A percentile compares a stretch with the other conserved stretches of the same genome.
Conservation (phyloP, 352 stramenopile genomes). For the Globisporangium polare region DNA sequence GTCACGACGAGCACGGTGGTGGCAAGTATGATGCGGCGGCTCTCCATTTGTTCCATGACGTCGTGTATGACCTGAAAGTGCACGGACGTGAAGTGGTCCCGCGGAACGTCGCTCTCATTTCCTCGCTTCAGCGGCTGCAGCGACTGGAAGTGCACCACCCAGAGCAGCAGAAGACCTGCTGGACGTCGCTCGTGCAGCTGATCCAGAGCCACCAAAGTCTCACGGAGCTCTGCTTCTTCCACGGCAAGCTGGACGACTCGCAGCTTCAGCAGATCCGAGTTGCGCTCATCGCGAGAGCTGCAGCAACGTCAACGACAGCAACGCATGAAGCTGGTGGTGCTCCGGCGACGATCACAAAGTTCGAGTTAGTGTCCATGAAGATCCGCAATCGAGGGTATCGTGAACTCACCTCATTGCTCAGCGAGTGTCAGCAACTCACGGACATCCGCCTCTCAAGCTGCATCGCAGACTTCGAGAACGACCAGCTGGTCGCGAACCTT, state of each 20-base stretch:
- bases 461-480: constrained; percentile 58
- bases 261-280: constrained; percentile 38
- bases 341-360: constrained; percentile 21
- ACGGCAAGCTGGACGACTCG: constrained; percentile 51
- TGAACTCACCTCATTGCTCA: constrained; percentile 43
- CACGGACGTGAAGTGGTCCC: constrained; percentile 59
- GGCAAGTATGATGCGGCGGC: background rate
- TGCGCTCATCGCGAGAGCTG: constrained; percentile 17
- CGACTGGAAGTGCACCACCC: constrained; percentile 74
- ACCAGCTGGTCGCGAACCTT: constrained; percentile 35
- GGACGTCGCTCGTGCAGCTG: constrained; percentile 31
- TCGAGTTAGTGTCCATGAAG: constrained; percentile 76
- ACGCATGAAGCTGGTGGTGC: background rate
- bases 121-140: constrained; percentile 32
- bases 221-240: constrained; percentile 60
- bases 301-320: background rate
- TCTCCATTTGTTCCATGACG: constrained; percentile 45
- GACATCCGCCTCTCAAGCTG: constrained; percentile 57
- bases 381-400: constrained; percentile 39
- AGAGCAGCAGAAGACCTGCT: constrained; percentile 55
- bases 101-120: constrained; percentile 41
- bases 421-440: constrained; percentile 23
- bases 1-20: background rate
- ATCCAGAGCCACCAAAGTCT: constrained; percentile 32
- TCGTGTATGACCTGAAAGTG: constrained; percentile 54